Evolutionary conservation across 805 yeast species (phyloP).

Genomic region (Hanseniaspora lindneri): DNA sequence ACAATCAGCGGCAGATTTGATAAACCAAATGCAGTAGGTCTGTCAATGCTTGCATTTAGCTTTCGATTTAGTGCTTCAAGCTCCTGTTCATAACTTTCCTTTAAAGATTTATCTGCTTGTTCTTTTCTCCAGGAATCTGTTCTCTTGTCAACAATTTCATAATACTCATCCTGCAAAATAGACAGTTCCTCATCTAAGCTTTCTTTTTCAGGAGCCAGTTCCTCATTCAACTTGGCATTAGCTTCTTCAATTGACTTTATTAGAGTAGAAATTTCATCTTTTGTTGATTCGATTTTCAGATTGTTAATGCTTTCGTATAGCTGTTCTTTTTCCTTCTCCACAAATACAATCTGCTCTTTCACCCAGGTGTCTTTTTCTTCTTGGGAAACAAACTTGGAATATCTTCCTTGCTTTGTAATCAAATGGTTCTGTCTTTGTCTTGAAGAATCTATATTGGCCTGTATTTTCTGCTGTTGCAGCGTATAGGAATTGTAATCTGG

Average conservation of each 20-base stretch:
- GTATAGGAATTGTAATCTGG: slow-evolving; percentile 36
- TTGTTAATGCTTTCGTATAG: slow-evolving; percentile 25
- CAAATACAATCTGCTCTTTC: slow-evolving; percentile 35
- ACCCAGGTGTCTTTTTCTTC: slow-evolving; percentile 62
- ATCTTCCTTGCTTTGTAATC: slow-evolving; percentile 60
- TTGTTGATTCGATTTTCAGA: slow-evolving; percentile 20
- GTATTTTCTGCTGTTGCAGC: slow-evolving; percentile 33
- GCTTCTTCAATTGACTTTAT: slow-evolving; percentile 19
- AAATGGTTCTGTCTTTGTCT: slow-evolving; percentile 46
- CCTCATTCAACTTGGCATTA: slow-evolving; percentile 29
- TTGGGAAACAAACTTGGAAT: slow-evolving; percentile 43
- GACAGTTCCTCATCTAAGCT: slow-evolving; percentile 28
- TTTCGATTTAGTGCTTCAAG: slow-evolving; percentile 45
- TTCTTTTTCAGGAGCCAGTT: slow-evolving; percentile 31
- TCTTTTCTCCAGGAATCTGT: slow-evolving; percentile 72
- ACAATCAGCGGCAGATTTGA: slow-evolving; percentile 56
- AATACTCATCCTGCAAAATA: slow-evolving; percentile 34
- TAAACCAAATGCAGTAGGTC: slow-evolving; percentile 57
- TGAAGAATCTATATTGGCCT: slow-evolving; percentile 32
- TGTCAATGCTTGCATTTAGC: slow-evolving; percentile 63
- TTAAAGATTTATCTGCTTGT: slow-evolving; percentile 46
- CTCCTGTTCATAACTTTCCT: slow-evolving; percentile 45
- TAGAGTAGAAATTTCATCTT: slow-evolving; percentile 7
- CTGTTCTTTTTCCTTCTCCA: slow-evolving; percentile 24
- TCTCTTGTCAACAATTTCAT: slow-evolving; percentile 48